Base-by-base conservation (phyloP, 2,329 filamentous ascomycete species). In the Stachybotrys chlorohalonatus region DNA sequence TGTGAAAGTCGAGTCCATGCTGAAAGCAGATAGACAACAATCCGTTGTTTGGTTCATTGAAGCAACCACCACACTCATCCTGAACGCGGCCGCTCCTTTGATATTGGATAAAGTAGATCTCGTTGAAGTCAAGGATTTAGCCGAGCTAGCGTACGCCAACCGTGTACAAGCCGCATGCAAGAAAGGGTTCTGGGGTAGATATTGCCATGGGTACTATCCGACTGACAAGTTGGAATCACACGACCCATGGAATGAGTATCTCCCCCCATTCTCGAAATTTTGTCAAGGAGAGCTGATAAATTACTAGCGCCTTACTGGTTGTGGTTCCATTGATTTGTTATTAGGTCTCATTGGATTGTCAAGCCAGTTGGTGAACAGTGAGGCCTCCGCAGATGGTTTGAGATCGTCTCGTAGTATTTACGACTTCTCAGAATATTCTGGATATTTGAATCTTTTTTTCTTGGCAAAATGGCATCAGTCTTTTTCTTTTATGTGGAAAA, bases 151-250 rank as follows among this genome's bases (percentile, higher is more conserved):
- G n/a, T 52, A 46, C 17, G 36, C 31, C 11, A 9, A 30, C 9
- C 15, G 16, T 11, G 9, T 52, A n/a, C 51, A 52, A 13, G 51
- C 32, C 11, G 51, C 51, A 9, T 42, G 51, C 39, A 32, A 31
- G 11, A 8, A 15, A n/a, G 36, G 36, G 13, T 46, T 46, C 8
- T 52, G 51, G 36, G 51, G 51, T 8, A 52, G 51, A 47, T 36
- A 46, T n/a, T 52, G 51, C 51, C n/a, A 52, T 9, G 30, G 36
- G n/a, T 52, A 24, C 31, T 52, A 52, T 36, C 11, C 30, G n/a
- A 52, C 51, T 30, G n/a, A 52, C 16, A 5, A 36, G n/a, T 17
- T 52, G 51, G 51, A 52, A 52, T 17, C 51, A 52, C 24, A 52
- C 36, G 11, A 52, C 31, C 51, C 51, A 8, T 52, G 50, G 31